Percentiles rank a stretch among this genome's conserved stretches.
Evolutionary conservation across 192 early-diverging fungal genomes (phyloP).

Genomic region (Neocallimastix lanati): DNA sequence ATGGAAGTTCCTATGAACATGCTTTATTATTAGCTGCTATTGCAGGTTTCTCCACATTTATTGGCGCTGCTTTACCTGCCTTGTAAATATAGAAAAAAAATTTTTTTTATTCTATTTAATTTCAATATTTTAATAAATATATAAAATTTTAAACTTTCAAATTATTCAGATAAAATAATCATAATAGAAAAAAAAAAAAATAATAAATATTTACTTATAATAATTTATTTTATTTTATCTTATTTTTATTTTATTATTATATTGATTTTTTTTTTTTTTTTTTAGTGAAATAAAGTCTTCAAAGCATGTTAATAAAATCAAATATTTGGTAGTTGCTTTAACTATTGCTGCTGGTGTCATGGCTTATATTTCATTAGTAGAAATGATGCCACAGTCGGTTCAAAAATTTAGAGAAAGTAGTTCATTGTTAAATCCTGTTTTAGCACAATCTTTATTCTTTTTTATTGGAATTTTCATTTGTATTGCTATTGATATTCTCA

Average conservation of each 20-base stretch:
- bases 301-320: background rate
- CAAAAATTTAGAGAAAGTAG: background rate
- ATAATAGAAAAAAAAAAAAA: too few relatives aligned
- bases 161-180: too few relatives aligned
- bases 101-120: too few relatives aligned
- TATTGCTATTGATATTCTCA: background rate
- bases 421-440: background rate
- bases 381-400: background rate
- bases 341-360: background rate
- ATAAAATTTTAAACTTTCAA: too few relatives aligned
- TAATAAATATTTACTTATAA: too few relatives aligned
- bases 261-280: too few relatives aligned
- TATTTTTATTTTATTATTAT: too few relatives aligned
- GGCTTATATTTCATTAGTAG: background rate
- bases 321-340: background rate
- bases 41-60: background rate
- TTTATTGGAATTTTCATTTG: background rate
- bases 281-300: background rate
- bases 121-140: too few relatives aligned
- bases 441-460: background rate
- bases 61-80: background rate
- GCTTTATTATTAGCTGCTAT: background rate
- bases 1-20: background rate
- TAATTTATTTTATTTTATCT: too few relatives aligned
- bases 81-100: background rate